Conservation (phyloP, 306 rosid genomes). For the Calophaca sinica region DNA sequence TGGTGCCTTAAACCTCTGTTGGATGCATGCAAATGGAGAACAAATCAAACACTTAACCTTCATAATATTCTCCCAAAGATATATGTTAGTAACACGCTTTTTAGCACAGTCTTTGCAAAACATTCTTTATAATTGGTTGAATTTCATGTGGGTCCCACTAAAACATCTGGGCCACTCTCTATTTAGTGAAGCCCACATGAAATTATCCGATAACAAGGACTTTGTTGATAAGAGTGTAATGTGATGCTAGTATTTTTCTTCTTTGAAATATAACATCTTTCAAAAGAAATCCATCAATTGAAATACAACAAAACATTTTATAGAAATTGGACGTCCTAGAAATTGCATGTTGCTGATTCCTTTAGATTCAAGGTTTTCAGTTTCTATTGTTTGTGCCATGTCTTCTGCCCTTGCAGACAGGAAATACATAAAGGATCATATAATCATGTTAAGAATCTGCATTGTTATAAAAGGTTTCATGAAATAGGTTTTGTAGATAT, state of each 20-base stretch:
- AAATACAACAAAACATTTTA: neutral
- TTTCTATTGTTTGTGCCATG: conserved; percentile 15
- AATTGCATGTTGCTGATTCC: neutral
- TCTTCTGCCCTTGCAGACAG: conserved; percentile 9
- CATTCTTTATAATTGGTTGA: no score
- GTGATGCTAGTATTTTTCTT: neutral
- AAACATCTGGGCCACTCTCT: no score
- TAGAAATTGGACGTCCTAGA: conserved; percentile 11
- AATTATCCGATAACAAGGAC: no score
- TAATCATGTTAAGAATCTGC: conserved; percentile 1
- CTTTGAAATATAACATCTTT: neutral
- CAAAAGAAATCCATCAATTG: conserved; percentile 20
- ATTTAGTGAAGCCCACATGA: no score
- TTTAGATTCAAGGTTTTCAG: conserved; percentile 17
- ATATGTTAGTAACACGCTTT: no score
- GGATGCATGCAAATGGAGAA: no score
- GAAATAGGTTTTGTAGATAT: conserved; percentile 25
- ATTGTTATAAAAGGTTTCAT: conserved; percentile 21
- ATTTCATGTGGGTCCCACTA: no score
- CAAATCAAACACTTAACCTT: no score
- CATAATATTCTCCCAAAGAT: no score
- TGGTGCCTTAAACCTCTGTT: no score
- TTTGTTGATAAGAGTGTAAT: no score
- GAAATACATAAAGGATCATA: neutral
- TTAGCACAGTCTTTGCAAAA: no score